Evolutionary conservation across 768 basidiomycete genomes (phyloP), one percentile per base, ranked within the genome.

Genomic region (Arthromyces matolae): DNA sequence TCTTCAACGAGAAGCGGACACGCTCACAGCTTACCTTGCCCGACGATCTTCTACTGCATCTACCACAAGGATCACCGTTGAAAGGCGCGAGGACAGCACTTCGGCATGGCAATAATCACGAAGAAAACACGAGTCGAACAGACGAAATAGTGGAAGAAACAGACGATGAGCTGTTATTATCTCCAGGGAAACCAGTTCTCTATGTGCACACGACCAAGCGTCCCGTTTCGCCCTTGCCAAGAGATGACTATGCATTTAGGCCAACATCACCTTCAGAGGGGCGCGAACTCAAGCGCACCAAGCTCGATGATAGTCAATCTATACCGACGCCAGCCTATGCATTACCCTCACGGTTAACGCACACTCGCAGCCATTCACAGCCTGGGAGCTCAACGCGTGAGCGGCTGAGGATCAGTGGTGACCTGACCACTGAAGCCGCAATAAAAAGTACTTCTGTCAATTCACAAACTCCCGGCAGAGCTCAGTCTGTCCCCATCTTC

Each of bases 11-110:
- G 44, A 69, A 65, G 61, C 68, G 68, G 53, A 81, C 78, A 14
- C 71, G 80, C 57, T 83, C 80, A 37, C 79, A 79, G 58, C 64
- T 76, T 52, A 65, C 68, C 23, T 60, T 78, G 22, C 67, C 76
- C 22, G 71, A 80, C 60, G 60, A 67, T 19, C 63, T 77, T n/a
- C 63, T 80, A 19, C 67, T 64, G 18, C 50, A 52, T 33, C 58
- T 79, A 38, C 64, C 77, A 24, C 68, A 71, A 27, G 63, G 66
- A 23, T 81, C 79, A 18, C 79, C 80, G 2, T 66, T 81, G 65
- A 81, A 81, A 60, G 66, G 70, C 57, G 79, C 79, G 41, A 70
- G 71, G 40, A 70, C 56, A 43, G 61, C 71, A 10, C 54, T 65
- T 38, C 64, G 63, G 49, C 53, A 52, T 27, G 44, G 42, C 23